phyloP scores from a whole-genome alignment of 1,284 basidiomycete genomes.

The Sanguinoderma infundibulare region DNA sequence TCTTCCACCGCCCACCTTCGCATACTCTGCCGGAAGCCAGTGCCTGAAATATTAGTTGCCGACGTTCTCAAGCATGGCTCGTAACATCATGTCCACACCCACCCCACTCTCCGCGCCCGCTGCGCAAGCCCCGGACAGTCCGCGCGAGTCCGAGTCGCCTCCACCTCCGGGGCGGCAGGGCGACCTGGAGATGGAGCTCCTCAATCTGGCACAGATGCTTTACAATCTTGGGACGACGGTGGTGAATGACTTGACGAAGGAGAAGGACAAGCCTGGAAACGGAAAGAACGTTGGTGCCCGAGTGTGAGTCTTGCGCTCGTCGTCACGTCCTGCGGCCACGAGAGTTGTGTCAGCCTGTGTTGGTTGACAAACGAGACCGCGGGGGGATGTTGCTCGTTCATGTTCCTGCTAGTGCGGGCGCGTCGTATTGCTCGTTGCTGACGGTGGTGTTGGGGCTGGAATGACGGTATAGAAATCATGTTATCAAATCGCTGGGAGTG shows the following conservation, averaged over 20 bases:
- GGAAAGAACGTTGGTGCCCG: slow-evolving; percentile 72
- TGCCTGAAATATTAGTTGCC: not conserved
- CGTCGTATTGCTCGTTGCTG: slow-evolving; percentile 1
- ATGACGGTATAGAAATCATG: slow-evolving; percentile 59
- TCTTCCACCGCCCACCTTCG: not conserved
- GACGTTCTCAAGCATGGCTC: slow-evolving; percentile 17
- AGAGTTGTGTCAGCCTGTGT: not conserved
- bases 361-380: not conserved
- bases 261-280: slow-evolving; percentile 65
- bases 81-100: slow-evolving; percentile 25
- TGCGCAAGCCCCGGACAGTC: slow-evolving; percentile 66
- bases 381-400: too few species aligned
- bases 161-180: slow-evolving; percentile 69
- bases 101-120: slow-evolving; percentile 1
- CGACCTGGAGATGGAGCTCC: slow-evolving; percentile 74
- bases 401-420: not conserved
- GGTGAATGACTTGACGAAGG: slow-evolving; percentile 77
- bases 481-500: slow-evolving; percentile 62
- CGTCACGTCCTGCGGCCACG: not conserved
- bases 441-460: slow-evolving; percentile 1
- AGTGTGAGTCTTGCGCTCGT: slow-evolving; percentile 51
- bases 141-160: slow-evolving; percentile 71
- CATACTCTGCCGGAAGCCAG: not conserved
- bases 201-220: slow-evolving; percentile 73
- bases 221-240: slow-evolving; percentile 82